Conservation (phyloP, 768 basidiomycete species). For the Pisolithus albus region DNA sequence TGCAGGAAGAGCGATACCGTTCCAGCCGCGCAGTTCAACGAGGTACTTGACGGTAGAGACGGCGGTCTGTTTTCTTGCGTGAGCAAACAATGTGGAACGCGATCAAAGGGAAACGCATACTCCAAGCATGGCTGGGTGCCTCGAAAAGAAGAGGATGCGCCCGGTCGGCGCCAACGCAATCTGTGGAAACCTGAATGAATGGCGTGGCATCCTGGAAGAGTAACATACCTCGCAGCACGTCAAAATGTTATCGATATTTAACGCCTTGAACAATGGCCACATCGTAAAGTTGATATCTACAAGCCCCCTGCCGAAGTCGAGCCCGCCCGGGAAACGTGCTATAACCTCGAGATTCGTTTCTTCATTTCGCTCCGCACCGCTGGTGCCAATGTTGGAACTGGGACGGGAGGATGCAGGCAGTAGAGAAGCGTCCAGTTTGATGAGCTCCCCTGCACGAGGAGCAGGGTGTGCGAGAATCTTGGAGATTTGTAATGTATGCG, state of each 20-base stretch:
- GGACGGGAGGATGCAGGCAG: constrained; percentile 24
- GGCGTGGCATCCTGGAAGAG: background rate
- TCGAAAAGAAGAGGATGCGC: constrained; percentile 78
- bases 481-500: constrained; percentile 84
- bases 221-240: constrained; percentile 76
- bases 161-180: constrained; percentile 85
- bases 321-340: constrained; percentile 85
- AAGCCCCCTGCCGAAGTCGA: constrained; percentile 86
- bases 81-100: background rate
- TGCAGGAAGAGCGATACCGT: constrained; percentile 74
- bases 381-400: constrained; percentile 36
- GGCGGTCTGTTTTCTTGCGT: constrained; percentile 49
- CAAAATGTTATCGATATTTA: constrained; percentile 90
- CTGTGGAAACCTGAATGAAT: constrained; percentile 28
- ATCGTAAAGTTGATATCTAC: constrained; percentile 95
- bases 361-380: constrained; percentile 12
- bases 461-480: constrained; percentile 85
- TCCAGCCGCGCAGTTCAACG: constrained; percentile 90
- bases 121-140: constrained; percentile 88
- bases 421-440: constrained; percentile 79
- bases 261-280: constrained; percentile 92
- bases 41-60: constrained; percentile 89
- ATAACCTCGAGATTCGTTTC: constrained; percentile 70
- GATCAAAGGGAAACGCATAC: constrained; percentile 30
- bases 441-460: constrained; percentile 79